Base-by-base conservation (phyloP, 2,329 filamentous ascomycete species). In the Xylariomycetidae sp. region DNA sequence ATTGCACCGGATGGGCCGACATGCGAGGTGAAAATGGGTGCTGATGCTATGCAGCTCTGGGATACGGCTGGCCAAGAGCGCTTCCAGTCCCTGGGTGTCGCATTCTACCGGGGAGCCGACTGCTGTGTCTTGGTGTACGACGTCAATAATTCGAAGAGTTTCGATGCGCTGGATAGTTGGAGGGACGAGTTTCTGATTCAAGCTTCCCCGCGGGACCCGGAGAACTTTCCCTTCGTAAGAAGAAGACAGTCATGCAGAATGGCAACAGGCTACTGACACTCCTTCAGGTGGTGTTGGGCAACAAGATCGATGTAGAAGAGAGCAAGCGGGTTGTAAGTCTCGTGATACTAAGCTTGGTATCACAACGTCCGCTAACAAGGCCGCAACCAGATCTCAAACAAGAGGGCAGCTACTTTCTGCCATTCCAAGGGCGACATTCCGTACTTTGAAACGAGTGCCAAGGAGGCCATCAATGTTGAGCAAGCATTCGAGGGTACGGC, bases 281-380 rank as follows among this genome's bases (percentile, higher is more conserved):
- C n/a, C n/a, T n/a, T n/a, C 48, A 90, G 85, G 85, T 94, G 39
- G 92, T 98, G 24, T 77, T 98, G 38, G 92, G 92, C 37, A 98
- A 98, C 75, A 98, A 98, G 75, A 94, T 98, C 53, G 92, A 98
- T 67, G 82, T 95, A 28, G 92, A 95, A 60, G 92, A 96, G 67
- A 94, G 83, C 72, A 95, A 95, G 74, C 77, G 92, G 60, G 87
- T 92, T 71, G 84, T 85, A 58, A 50, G 74, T 61, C 4, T 4
- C 29, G 6, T 29, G 10, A 5, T 5, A 13, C 19, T 10, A 5
- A 19, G 10, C 20, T 10, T 12, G 8, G n/a, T 14, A 4, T 18
- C 10, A 10, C 16, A 14, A 12, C 18, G 6, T 37, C 17, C 35
- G 29, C 4, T 7, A 18, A 31, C 20, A 22, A 12, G 15, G 18